Percentiles rank a stretch among this genome's conserved stretches.
Evolutionary conservation across 2,329 filamentous ascomycete species (phyloP).

Genomic region (Coniochaeta hoffmannii): DNA sequence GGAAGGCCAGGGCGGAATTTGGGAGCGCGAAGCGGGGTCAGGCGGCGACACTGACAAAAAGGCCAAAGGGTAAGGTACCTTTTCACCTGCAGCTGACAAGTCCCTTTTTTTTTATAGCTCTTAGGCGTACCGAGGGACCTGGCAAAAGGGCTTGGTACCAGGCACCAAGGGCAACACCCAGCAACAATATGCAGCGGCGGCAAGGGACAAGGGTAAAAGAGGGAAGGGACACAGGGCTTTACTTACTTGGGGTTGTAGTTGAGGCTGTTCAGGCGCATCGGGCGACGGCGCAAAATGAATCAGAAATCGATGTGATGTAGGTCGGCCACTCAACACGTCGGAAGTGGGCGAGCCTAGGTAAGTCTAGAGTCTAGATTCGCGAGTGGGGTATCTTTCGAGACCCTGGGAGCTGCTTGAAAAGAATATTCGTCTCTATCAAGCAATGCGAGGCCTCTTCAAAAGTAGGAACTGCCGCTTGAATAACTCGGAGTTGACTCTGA

Average conservation of each 20-base stretch:
- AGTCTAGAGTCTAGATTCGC: background rate
- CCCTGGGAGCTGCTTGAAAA: background rate
- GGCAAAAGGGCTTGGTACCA: background rate
- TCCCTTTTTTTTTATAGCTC: background rate
- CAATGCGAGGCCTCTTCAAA: background rate
- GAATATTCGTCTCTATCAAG: background rate
- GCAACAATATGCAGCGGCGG: background rate
- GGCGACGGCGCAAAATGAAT: background rate
- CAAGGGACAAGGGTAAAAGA: background rate
- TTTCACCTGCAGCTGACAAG: background rate
- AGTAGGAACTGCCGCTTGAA: background rate
- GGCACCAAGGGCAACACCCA: background rate
- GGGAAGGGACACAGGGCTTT: background rate
- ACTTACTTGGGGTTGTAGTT: background rate
- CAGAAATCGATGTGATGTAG: background rate
- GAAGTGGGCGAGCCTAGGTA: background rate
- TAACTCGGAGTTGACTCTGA: background rate
- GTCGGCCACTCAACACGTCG: background rate
- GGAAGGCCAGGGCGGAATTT: background rate
- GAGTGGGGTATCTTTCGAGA: background rate
- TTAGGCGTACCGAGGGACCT: background rate
- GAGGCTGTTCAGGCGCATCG: background rate
- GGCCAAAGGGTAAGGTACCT: no score
- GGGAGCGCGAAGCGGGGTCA: background rate
- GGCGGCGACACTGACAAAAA: conserved; percentile 2